Base-by-base conservation (phyloP, 805 yeast species). In the Ogataea corticis region DNA sequence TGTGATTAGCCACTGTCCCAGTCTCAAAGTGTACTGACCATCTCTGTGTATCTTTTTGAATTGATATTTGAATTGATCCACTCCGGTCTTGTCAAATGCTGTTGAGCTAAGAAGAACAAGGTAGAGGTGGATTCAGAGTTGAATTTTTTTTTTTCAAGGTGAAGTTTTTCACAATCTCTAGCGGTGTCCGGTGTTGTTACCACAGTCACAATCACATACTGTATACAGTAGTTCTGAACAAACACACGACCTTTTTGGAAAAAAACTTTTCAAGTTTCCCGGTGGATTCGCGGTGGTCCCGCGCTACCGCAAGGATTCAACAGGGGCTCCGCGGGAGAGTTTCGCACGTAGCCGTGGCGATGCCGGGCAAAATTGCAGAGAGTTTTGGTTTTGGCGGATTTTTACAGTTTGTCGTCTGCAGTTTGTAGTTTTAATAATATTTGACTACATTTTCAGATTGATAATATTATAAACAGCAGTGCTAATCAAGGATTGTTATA, bases 31-130 rank as follows among this genome's bases (percentile, higher is more conserved):
- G 77, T 83, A 87, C 96, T 79, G 86, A 87, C 96, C 97, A 91
- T 91, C 98, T 87, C 97, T 90, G 97, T 81, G 92, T 81, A 78
- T 67, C 67, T 63, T 23, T 66, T 57, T 59, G 61, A 28, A 28
- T 28, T 66, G 50, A 6, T 37, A 37, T 37, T 37, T 37, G 40
- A 37, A 37, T 50, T 54, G 41, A 53, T 73, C 85, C 94, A 89
- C 98, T 91, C 98, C 98, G 98, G 98, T 89, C 88, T 52, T 52
- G 52, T 33, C 34, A 37, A 37, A 37, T 37, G 40, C 32, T 37
- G 40, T 15, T 37, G 32, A 27, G 6, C 15, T 5, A 9, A 21
- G 25, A 21, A 21, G 25, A 21, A 21, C 25, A 21, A 21, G 25
- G 9, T 21, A 9, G 5, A 21, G 7, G 7, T 6, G 25, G 25